Conservation (phyloP, 257 asterid species). For the Euphrasia confusa region DNA sequence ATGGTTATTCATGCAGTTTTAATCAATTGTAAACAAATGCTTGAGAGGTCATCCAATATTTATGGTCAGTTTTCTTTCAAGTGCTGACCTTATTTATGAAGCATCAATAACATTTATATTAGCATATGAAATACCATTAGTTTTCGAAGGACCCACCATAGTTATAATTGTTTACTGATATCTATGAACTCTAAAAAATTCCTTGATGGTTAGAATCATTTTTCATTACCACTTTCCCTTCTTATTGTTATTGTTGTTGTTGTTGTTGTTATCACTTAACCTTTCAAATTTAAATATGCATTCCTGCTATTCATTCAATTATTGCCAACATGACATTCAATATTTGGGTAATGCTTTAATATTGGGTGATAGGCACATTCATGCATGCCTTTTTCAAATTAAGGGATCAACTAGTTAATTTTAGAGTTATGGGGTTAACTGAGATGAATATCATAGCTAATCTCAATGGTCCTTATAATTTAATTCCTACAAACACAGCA, state of each 20-base stretch:
- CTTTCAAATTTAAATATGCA: not conserved
- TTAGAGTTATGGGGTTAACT: not conserved
- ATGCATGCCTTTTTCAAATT: constrained; percentile 1
- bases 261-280: too few relatives aligned
- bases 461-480: not conserved
- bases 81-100: not conserved
- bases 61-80: constrained; percentile 61
- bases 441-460: constrained; percentile 4
- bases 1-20: constrained; percentile 93
- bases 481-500: not conserved
- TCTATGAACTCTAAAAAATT: not conserved
- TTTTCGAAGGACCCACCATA: not conserved
- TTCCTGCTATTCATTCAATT: constrained; percentile 3
- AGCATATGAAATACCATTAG: constrained; percentile 1
- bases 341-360: constrained; percentile 5
- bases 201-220: constrained; percentile 4
- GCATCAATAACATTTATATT: not conserved
- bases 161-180: constrained; percentile 4
- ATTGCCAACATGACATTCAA: not conserved
- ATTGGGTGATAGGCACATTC: not conserved
- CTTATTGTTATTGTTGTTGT: not conserved
- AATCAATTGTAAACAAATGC: constrained; percentile 85
- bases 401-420: not conserved
- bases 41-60: constrained; percentile 86
- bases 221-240: not conserved